phyloP scores from a whole-genome alignment of 106 monocot genomes.

The Dendrobium huoshanense region DNA sequence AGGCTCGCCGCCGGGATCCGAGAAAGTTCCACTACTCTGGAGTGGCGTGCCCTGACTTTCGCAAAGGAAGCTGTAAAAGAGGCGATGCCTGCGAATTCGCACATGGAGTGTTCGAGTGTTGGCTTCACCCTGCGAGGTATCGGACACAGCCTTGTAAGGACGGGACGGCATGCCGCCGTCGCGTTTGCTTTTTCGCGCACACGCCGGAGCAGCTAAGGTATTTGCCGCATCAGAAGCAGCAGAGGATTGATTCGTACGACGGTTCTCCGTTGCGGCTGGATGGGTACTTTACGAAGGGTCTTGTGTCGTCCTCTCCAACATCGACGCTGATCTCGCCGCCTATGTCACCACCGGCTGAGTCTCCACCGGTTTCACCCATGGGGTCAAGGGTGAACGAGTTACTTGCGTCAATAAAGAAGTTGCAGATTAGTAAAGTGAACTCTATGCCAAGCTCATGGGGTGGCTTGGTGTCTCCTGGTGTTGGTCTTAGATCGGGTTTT shows the following conservation, averaged over 20 bases:
- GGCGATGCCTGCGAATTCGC: conserved; percentile 16
- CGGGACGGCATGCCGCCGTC: conserved; percentile 43
- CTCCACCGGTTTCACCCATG: conserved; percentile 52
- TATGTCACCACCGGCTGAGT: conserved; percentile 27
- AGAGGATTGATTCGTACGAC: conserved; percentile 47
- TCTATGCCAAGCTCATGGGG: conserved; percentile 29
- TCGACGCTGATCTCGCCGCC: conserved; percentile 19
- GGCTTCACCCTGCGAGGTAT: conserved; percentile 26
- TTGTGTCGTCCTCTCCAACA: conserved; percentile 29
- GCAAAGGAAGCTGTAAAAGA: conserved; percentile 27
- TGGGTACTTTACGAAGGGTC: conserved; percentile 8
- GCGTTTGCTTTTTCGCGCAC: conserved; percentile 64
- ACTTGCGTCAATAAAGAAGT: not conserved
- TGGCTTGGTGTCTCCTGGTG: conserved; percentile 16
- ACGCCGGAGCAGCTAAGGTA: conserved; percentile 56
- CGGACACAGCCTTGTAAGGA: conserved; percentile 84
- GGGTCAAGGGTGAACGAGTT: conserved; percentile 5
- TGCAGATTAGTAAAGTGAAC: conserved; percentile 18
- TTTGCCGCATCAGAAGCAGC: conserved; percentile 6
- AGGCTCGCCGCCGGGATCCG: conserved; percentile 20
- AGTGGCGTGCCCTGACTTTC: conserved; percentile 27
- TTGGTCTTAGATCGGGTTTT: conserved; percentile 23
- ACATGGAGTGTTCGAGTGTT: conserved; percentile 17
- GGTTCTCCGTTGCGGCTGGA: conserved; percentile 42
- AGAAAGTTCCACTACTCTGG: conserved; percentile 34